Evolutionary conservation across 176 grass and related monocot genomes (phyloP).

Genomic region (Stipa capillata): DNA sequence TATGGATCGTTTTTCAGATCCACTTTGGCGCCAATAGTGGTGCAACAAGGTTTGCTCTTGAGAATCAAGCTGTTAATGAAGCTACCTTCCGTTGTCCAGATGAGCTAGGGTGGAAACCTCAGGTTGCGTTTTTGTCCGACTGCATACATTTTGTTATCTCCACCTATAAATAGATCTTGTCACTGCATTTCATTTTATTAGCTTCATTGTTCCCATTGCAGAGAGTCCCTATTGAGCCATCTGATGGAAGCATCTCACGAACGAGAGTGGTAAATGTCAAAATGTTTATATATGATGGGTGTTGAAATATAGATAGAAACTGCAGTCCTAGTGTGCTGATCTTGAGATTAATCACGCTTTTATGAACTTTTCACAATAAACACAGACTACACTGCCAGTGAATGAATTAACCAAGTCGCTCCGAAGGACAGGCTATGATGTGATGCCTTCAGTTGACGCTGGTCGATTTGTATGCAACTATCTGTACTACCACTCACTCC

Average conservation of each 20-base stretch:
- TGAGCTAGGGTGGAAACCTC: constrained; percentile 99
- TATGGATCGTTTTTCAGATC: constrained; percentile 44
- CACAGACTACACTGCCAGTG: constrained; percentile 68
- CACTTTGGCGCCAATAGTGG: constrained; percentile 96
- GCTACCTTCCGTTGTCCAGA: constrained; percentile 94
- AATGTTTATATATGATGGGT: background rate
- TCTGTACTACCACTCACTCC: constrained; percentile 89
- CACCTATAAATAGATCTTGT: background rate
- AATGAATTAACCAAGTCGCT: constrained; percentile 61
- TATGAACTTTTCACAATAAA: background rate
- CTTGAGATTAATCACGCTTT: background rate
- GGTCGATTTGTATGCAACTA: constrained; percentile 93
- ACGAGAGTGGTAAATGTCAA: constrained; percentile 55
- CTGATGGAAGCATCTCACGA: constrained; percentile 71
- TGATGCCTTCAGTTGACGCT: constrained; percentile 72
- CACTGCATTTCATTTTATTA: constrained; percentile 14
- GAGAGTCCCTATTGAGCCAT: constrained; percentile 69
- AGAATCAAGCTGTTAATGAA: constrained; percentile 93
- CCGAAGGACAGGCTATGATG: constrained; percentile 75
- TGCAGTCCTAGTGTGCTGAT: background rate
- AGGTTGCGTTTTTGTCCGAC: constrained; percentile 39
- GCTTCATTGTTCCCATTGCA: constrained; percentile 38
- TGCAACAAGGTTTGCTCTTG: constrained; percentile 78
- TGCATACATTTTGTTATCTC: background rate
- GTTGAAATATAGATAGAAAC: background rate